Percentiles rank a stretch among this genome's conserved stretches.
Conservation (phyloP, 2,329 filamentous ascomycete genomes). For the Curvularia hawaiiensis region DNA sequence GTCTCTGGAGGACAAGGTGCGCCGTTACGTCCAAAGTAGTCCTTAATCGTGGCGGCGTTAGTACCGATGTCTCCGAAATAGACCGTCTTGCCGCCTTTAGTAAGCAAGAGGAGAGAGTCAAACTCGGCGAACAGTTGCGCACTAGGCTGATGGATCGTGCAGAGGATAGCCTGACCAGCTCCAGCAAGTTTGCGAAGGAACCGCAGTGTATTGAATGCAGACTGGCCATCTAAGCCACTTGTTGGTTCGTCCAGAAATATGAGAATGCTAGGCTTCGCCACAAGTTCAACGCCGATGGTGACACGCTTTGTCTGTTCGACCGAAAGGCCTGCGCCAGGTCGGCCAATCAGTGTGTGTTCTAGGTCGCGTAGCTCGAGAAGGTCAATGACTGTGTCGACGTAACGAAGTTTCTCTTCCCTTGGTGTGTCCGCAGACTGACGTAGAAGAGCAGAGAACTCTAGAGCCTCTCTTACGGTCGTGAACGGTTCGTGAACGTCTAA, state of each 20-base stretch:
- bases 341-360: conserved; percentile 59
- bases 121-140: conserved; percentile 89
- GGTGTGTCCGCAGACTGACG: conserved; percentile 61
- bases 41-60: conserved; percentile 66
- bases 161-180: conserved; percentile 78
- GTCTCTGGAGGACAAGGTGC: conserved; percentile 67
- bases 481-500: conserved; percentile 63
- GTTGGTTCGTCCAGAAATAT: conserved; percentile 65
- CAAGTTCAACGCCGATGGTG: conserved; percentile 58
- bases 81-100: conserved; percentile 72
- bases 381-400: conserved; percentile 64
- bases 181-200: conserved; percentile 85
- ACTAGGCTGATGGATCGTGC: conserved; percentile 92
- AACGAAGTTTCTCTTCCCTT: conserved; percentile 61
- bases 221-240: conserved; percentile 78
- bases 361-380: conserved; percentile 64
- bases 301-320: conserved; percentile 66
- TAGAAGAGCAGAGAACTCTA: conserved; percentile 64
- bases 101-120: conserved; percentile 75
- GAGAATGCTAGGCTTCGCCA: conserved; percentile 27
- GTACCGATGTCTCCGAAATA: conserved; percentile 80
- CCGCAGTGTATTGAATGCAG: conserved; percentile 84
- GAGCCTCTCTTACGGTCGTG: conserved; percentile 63
- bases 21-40: conserved; percentile 75
- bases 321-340: conserved; percentile 26